These are phyloP conservation scores for Saccharomycopsis schoenii DNA, from an alignment of 805 yeast genomes.

Conservation along the genomic window DNA sequence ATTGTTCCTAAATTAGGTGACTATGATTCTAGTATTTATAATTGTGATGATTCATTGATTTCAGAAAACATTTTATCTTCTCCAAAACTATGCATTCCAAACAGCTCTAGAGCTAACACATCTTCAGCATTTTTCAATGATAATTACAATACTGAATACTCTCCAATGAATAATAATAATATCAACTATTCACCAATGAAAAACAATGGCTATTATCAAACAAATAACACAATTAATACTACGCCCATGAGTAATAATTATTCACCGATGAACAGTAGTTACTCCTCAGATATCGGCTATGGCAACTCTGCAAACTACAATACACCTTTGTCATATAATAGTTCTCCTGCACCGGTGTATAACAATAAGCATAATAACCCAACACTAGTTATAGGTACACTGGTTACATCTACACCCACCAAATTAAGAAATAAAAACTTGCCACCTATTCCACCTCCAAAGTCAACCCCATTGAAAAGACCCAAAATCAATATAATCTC, in stretches of 20 bases:
- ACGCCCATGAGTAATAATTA: background rate
- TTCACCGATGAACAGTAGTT: background rate
- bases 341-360: background rate
- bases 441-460: conserved; percentile 18
- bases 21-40: conserved; percentile 18
- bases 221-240: background rate
- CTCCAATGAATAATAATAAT: background rate
- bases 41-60: background rate
- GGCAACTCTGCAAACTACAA: background rate
- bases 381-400: background rate
- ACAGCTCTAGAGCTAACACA: background rate
- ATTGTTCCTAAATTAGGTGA: conserved; percentile 25
- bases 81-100: conserved; percentile 12
- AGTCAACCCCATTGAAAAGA: conserved; percentile 7
- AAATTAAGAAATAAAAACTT: conserved; percentile 13
- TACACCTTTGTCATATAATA: background rate
- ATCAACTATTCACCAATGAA: background rate
- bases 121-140: background rate
- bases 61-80: conserved; percentile 4
- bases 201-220: background rate
- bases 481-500: conserved; percentile 2
- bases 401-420: background rate
- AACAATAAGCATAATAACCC: background rate
- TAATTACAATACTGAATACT: background rate
- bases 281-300: conserved; percentile 1